Base-by-base conservation (phyloP, 129 eudicot genomes). In the Helichrysum umbraculigerum region DNA sequence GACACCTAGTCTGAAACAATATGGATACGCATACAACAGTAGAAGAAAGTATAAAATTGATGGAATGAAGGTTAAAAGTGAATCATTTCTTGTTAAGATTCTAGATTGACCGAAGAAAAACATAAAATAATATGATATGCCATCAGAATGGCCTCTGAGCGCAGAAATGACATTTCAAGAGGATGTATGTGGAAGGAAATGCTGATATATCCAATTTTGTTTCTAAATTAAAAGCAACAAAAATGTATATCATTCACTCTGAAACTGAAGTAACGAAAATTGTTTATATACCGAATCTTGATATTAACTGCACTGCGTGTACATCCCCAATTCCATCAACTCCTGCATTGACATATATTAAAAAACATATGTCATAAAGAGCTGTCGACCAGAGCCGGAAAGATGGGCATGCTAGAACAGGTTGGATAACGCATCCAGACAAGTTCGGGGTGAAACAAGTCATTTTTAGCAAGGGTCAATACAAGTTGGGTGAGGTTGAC, bases 281-380 rank as follows among this genome's bases (percentile, higher is more conserved):
- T 35, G 34, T 22, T 11, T 33, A 66, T 76, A 17, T 86, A 90
- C 98, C 97, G 71, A 90, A 93, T 83, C 85, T 87, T 58, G 92
- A 79, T 57, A 93, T 93, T 65, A 93, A 78, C 79, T 86, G 91
- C 77, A 93, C 83, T 2, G 92, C 98, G 84, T 88, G 89, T 50
- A 93, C 98, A 85, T 87, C 82, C 69, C 98, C 98, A 8, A 93
- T 90, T 75, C 97, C 97, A n/a, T 89, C 84, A 73, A 93, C 96
- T 64, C 97, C 98, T 93, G 89, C 84, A 81, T 56, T 70, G 32
- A 67, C 64, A 70, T 62, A 30, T 30, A 32, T 39, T 54, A 28
- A 73, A 32, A 4, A 2, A 32, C 29, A 7, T 59, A 19, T 2
- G 30, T 22, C 65, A 22, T 22, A 19, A 59, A 59, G 65, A 1